Conservation (phyloP, 495 filamentous ascomycete genomes). For the Hypoxylon lenormandii region DNA sequence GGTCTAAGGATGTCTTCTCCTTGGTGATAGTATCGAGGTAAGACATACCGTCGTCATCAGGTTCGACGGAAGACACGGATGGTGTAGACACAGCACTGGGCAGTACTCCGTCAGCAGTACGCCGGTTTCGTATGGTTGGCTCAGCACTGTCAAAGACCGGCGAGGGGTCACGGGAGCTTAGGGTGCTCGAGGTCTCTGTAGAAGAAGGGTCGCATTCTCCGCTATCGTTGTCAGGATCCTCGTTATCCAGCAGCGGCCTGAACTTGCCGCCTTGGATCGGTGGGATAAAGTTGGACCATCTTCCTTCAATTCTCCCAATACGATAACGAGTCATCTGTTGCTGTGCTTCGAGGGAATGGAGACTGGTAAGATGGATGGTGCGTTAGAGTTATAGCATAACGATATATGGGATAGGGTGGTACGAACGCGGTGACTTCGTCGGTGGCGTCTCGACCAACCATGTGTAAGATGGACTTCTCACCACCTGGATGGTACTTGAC, state of each 20-base stretch:
- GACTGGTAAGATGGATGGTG: conserved; percentile 61
- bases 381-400: neutral
- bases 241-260: conserved; percentile 65
- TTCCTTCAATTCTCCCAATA: conserved; percentile 83
- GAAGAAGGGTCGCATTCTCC: conserved; percentile 53
- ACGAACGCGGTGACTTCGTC: conserved; percentile 93
- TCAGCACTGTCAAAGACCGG: conserved; percentile 73
- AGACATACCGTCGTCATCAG: conserved; percentile 65
- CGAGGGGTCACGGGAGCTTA: conserved; percentile 66
- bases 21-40: conserved; percentile 80
- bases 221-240: conserved; percentile 56
- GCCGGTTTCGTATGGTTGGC: conserved; percentile 42
- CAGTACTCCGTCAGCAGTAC: conserved; percentile 30
- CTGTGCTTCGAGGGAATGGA: conserved; percentile 84
- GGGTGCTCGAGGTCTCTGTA: conserved; percentile 53
- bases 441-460: conserved; percentile 96
- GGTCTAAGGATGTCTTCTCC: conserved; percentile 79
- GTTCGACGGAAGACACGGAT: conserved; percentile 55
- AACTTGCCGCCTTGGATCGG: conserved; percentile 94
- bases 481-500: conserved; percentile 90
- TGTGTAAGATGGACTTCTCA: conserved; percentile 89
- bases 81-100: conserved; percentile 55
- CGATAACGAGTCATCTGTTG: conserved; percentile 82
- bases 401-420: conserved; percentile 7
- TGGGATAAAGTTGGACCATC: conserved; percentile 88